Percentiles rank a stretch among this genome's conserved stretches.
Evolutionary conservation across 2,329 filamentous ascomycete species (phyloP).

Genomic region (Pezicula neosporulosa): DNA sequence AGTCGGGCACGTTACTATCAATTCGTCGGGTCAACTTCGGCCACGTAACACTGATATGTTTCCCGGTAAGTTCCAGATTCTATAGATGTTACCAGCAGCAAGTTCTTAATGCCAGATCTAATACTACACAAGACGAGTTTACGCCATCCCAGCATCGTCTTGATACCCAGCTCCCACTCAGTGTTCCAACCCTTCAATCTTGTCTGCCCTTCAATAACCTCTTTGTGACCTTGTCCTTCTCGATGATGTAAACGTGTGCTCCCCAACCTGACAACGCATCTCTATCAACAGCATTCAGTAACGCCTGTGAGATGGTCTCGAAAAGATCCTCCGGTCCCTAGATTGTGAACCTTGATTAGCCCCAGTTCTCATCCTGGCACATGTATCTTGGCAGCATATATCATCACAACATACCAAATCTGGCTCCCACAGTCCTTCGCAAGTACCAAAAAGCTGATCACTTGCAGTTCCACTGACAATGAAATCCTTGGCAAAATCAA

Average conservation of each 20-base stretch:
- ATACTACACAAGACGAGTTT: constrained; percentile 21
- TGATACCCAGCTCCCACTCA: constrained; percentile 2
- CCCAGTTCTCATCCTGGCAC: constrained; percentile 1
- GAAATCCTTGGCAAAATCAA: constrained; percentile 99
- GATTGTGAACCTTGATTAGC: neutral
- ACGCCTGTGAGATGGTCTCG: constrained; percentile 94
- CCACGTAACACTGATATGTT: too few species aligned
- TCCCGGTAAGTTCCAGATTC: too few species aligned
- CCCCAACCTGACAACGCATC: constrained; percentile 98
- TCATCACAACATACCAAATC: constrained; percentile 80
- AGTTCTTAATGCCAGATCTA: constrained; percentile 17
- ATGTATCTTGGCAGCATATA: constrained; percentile 1
- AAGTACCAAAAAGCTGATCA: constrained; percentile 98
- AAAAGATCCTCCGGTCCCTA: constrained; percentile 91
- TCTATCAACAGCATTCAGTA: constrained; percentile 93
- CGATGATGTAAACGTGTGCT: constrained; percentile 98
- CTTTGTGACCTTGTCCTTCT: constrained; percentile 99
- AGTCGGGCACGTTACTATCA: too few species aligned
- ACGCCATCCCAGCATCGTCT: constrained; percentile 5
- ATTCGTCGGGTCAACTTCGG: too few species aligned
- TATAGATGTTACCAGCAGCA: constrained; percentile 14
- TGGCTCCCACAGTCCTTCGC: constrained; percentile 96
- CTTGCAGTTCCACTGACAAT: constrained; percentile 95
- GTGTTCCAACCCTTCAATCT: constrained; percentile 56
- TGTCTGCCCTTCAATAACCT: constrained; percentile 96